Base-by-base conservation (phyloP, 495 filamentous ascomycete species). In the Oleoguttula mirabilis region DNA sequence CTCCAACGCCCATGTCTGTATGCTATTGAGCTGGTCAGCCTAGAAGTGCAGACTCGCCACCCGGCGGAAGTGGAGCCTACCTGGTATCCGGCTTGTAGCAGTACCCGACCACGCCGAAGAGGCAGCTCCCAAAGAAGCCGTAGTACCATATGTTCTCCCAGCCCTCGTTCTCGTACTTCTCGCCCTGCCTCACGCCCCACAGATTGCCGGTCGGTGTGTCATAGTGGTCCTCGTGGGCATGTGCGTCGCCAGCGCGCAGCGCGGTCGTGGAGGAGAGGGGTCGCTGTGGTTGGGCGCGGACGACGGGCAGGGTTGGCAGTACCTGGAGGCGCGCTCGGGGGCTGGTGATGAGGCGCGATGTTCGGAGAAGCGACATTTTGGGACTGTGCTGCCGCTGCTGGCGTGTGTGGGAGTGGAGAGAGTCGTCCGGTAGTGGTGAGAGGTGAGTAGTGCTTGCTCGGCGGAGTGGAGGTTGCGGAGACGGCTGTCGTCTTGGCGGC, bases 1-100 rank as follows among this genome's bases (percentile, higher is more conserved):
- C 66, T 99, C 90, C 33, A 99, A 71, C 22, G 90, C 90, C 90
- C 90, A 99, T 36, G 88, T 95, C 71, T 96, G 88, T 77, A 99
- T 96, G 55, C 92, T 98, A 47, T 45, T 31, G 15, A 15, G 50
- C 28, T 39, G 12, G 43, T 52, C 36, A 60, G 52, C 24, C 19
- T 11, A 27, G 15, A 21, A 21, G 24, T 20, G 2, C 10, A 28
- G 47, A 11, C 32, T 20, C 6, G 10, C 6, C 21, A n/a, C n/a
- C 4, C 12, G 4, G 39, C 17, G 23, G 47, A n/a, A 6, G 34
- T 14, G 16, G 41, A 55, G 47, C 60, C 51, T 40, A 98, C 90
- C 84, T 92, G 37, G 88, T 96, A 71, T 98, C 90, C 19, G 90
- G 90, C 76, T 98, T 98, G 59, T 85, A 96, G 38, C 84, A 82